phyloP scores from a whole-genome alignment of 108 stramenopile genomes.

The Conticribra weissflogii region DNA sequence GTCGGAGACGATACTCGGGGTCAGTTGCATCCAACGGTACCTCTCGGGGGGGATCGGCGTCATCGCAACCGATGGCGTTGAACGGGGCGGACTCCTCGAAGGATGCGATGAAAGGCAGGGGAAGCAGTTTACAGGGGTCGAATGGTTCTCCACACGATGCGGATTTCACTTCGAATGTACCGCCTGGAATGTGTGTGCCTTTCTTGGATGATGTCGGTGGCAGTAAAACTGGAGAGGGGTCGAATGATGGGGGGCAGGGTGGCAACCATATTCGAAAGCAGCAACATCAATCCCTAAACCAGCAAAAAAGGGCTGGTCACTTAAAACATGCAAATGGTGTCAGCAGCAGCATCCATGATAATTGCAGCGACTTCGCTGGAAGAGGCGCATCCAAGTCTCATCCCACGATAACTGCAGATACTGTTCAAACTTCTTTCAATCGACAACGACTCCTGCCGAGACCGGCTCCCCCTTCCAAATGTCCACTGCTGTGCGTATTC shows the following conservation, averaged over 20 bases:
- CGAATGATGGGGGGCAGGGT: not conserved
- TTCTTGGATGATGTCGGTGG: not conserved
- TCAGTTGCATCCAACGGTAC: not conserved
- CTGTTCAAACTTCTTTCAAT: too few species aligned
- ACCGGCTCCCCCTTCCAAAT: conserved; percentile 57
- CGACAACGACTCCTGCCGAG: conserved; percentile 27
- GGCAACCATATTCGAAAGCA: too few species aligned
- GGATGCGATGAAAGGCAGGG: not conserved
- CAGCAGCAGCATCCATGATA: not conserved
- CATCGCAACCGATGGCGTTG: not conserved
- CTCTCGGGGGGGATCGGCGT: not conserved
- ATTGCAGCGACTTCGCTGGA: not conserved
- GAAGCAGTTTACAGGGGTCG: not conserved
- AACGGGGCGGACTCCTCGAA: too few species aligned
- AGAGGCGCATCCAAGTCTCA: not conserved
- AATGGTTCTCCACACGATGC: not conserved
- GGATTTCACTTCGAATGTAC: not conserved
- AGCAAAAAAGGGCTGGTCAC: not conserved
- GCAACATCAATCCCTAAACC: too few species aligned
- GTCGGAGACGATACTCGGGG: too few species aligned
- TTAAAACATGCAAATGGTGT: not conserved
- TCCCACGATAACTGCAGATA: not conserved
- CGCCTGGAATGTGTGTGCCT: not conserved
- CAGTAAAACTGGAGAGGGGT: not conserved
- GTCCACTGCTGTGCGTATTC: conserved; percentile 80